Evolutionary conservation across 2,329 filamentous ascomycete genomes (phyloP), one percentile per base, ranked within the genome.

Genomic region (Ophiostoma sp.): DNA sequence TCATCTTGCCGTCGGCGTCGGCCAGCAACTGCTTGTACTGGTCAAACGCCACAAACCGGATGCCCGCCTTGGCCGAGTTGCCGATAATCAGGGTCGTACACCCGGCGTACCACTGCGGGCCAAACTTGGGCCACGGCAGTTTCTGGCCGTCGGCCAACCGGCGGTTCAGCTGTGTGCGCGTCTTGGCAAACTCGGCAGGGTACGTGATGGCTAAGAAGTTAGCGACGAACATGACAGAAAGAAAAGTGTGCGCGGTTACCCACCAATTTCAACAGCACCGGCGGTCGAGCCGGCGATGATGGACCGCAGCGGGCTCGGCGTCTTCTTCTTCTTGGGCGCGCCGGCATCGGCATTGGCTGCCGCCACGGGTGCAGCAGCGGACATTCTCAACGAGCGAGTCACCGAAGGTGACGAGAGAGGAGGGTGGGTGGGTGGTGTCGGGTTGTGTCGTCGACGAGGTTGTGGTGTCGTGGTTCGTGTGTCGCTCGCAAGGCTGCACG

Each of bases 1-100:
- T 94, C 57, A 98, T 92, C 77, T 95, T 95, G 77, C 96, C 96
- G 76, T 96, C 87, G 68, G 90, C 89, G 82, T 97, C 95, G 79
- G 91, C 89, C 6, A 99, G 88, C 42, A 97, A 80, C 36, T 86
- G 85, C 84, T 97, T 98, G 85, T 97, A 98, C 80, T 94, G 92
- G 83, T 99, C 96, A 81, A 98, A 99, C 0, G 96, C 94, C 73
- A 98, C 93, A 80, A 99, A 99, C 77, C 92, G 91, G 76, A 98
- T 97, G 74, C 94, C 96, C 50, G 96, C 96, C 85, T 99, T 99
- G 81, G 96, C 87, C 71, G 94, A 97, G 84, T 99, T 99, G 75
- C 96, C 96, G 77, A 98, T 94, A 74, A 99, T 97, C 80, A 98
- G 84, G 36, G 96, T 98, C 64, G 96, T 98, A 85, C 96, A 99